phyloP scores from a whole-genome alignment of 108 stramenopile genomes.

The Parmales sp. region DNA sequence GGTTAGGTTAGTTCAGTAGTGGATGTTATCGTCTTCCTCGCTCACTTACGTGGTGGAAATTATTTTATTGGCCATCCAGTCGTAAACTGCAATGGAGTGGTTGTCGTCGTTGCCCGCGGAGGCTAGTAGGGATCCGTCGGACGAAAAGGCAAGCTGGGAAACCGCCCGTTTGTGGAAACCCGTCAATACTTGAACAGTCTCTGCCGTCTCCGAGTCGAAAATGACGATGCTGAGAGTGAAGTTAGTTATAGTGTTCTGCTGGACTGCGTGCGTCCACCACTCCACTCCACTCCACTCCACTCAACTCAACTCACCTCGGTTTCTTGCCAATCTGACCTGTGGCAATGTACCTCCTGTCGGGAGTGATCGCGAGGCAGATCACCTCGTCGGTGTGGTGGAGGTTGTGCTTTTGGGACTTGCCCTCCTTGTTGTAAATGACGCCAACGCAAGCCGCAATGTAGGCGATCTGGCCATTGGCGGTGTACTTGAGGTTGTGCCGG shows the following conservation, averaged over 20 bases:
- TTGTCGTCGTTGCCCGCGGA: constrained; percentile 39
- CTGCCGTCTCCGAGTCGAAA: constrained; percentile 33
- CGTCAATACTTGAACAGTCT: constrained; percentile 20
- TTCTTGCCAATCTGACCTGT: constrained; percentile 33
- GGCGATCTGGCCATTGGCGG: constrained; percentile 19
- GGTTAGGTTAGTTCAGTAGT: no score
- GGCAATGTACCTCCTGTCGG: constrained; percentile 30
- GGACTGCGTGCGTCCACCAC: no score
- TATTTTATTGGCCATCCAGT: constrained; percentile 17
- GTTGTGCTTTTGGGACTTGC: constrained; percentile 28
- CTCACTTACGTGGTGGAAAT: background rate
- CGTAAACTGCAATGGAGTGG: constrained; percentile 33
- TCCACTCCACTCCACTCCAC: no score
- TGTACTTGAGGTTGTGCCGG: constrained; percentile 39
- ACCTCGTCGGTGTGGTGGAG: constrained; percentile 40
- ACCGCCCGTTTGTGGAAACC: constrained; percentile 39
- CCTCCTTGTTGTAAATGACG: constrained; percentile 25
- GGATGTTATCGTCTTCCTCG: no score
- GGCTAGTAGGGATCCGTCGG: constrained; percentile 31
- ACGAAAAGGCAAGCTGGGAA: constrained; percentile 27
- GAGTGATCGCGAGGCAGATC: constrained; percentile 29
- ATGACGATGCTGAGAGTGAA: constrained; percentile 25
- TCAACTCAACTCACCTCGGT: no score
- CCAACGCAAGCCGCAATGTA: constrained; percentile 21
- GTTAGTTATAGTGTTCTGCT: no score